Conservation (phyloP, 148 eudicot species). For the Bassia scoparia region DNA sequence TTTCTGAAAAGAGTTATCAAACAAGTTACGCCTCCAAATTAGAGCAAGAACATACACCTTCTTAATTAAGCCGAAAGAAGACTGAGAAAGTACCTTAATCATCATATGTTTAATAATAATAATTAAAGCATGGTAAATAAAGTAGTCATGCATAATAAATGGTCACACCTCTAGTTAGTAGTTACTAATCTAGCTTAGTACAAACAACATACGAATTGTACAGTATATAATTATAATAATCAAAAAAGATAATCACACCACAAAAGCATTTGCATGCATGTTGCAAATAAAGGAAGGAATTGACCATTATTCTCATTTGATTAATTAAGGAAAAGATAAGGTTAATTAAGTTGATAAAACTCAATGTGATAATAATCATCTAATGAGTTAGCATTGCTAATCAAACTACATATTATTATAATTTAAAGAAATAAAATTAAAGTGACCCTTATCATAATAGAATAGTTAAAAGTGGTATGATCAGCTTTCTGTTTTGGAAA, state of each 20-base stretch:
- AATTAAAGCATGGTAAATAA: no score
- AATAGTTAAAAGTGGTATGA: background rate
- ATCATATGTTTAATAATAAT: no score
- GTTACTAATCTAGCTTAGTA: no score
- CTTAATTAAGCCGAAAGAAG: background rate
- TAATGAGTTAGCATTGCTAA: background rate
- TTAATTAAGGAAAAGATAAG: background rate
- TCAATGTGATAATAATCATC: background rate
- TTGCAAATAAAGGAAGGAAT: background rate
- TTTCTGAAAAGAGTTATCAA: no score
- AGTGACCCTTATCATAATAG: background rate
- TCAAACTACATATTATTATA: no score
- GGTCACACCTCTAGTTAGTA: no score
- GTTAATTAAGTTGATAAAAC: background rate
- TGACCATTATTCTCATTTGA: background rate
- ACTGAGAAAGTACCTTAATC: background rate
- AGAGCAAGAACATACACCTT: background rate
- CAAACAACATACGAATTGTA: no score
- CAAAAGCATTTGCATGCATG: background rate
- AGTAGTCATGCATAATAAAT: no score
- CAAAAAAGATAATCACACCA: no score
- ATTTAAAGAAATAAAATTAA: no score
- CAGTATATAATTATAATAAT: no score
- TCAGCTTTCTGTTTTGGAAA: background rate
- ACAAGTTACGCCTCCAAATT: background rate